Evolutionary conservation across 2,329 filamentous ascomycete genomes (phyloP), one percentile per base, ranked within the genome.

Genomic region (Aspergillus felis): DNA sequence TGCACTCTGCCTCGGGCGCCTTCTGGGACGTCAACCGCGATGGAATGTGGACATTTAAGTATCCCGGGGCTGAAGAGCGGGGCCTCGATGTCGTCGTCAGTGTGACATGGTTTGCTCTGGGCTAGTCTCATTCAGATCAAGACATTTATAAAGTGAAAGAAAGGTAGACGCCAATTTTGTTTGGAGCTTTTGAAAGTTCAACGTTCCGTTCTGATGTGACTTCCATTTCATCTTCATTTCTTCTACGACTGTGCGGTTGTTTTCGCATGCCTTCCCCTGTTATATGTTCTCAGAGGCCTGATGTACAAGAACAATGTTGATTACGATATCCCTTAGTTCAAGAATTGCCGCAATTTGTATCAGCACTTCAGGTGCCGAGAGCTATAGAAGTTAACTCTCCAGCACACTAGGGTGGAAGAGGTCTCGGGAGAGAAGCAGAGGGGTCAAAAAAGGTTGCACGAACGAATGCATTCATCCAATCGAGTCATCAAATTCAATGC

Each of bases 21-120:
- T 81, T 77, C 68, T 81, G 79, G 79, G 78, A 81, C 59, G 78
- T 78, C 44, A 78, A 78, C 59, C 77, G 76, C n/a, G 79, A 81
- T 63, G 79, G 79, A 47, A 81, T 80, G 78, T 81, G 78, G 78
- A 81, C 77, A 51, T 80, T 74, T 68, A 81, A 81, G 68, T 80
- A 80, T 65, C 72, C 76, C 25, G 76, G 74, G 29, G 78, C 71
- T 9, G 76, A 77, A 60, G 75, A 75, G 61, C 77, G 74, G 63
- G 79, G 78, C 1, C 59, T 81, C 58, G 79, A 81, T 64, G 74
- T 81, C 51, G 78, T 81, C 35, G 70, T 81, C 32, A 79, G 76
- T 57, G 73, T 81, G 55, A 77, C 78, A 24, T 81, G 79, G 79
- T 77, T 81, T 57, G 71, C 72, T 8, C 60, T 75, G 59, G 63